Evolutionary conservation across 2,329 filamentous ascomycete species (phyloP).

Genomic region (Trichoderma lentiforme): DNA sequence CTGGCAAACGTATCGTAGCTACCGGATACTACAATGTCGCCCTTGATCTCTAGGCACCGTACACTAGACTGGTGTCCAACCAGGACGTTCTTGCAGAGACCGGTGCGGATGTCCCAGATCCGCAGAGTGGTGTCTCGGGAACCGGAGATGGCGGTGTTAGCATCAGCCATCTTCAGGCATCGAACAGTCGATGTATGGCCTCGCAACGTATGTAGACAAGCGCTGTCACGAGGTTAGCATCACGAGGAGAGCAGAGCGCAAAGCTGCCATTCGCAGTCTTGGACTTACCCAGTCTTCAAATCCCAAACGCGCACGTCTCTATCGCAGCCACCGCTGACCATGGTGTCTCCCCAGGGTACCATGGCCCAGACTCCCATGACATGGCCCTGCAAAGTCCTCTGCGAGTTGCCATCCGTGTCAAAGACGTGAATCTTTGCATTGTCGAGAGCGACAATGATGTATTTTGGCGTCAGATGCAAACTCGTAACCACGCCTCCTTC

Average conservation of each 20-base stretch:
- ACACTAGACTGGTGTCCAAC: constrained; percentile 96
- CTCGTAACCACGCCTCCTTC: constrained; percentile 97
- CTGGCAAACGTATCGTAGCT: constrained; percentile 96
- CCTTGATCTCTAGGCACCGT: constrained; percentile 90
- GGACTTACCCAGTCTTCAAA: constrained; percentile 77
- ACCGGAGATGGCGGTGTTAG: constrained; percentile 90
- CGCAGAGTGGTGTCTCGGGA: constrained; percentile 91
- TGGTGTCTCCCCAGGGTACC: constrained; percentile 93
- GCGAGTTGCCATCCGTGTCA: constrained; percentile 81
- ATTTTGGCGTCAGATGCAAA: constrained; percentile 87
- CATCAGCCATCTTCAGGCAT: constrained; percentile 96
- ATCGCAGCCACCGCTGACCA: constrained; percentile 95
- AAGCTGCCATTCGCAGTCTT: background rate
- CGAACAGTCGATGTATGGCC: constrained; percentile 96
- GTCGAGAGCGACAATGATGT: constrained; percentile 95
- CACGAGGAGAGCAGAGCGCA: background rate
- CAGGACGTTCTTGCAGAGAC: constrained; percentile 84
- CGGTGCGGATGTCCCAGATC: constrained; percentile 90
- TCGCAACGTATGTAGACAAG: constrained; percentile 76
- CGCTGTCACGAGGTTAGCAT: constrained; percentile 44
- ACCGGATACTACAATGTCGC: constrained; percentile 94
- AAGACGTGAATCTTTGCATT: constrained; percentile 99
- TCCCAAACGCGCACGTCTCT: constrained; percentile 97
- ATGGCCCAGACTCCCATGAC: constrained; percentile 99
- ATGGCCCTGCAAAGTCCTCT: constrained; percentile 88